Evolutionary conservation across 306 rosid genomes (phyloP).

Genomic region (Cyamopsis tetragonoloba): DNA sequence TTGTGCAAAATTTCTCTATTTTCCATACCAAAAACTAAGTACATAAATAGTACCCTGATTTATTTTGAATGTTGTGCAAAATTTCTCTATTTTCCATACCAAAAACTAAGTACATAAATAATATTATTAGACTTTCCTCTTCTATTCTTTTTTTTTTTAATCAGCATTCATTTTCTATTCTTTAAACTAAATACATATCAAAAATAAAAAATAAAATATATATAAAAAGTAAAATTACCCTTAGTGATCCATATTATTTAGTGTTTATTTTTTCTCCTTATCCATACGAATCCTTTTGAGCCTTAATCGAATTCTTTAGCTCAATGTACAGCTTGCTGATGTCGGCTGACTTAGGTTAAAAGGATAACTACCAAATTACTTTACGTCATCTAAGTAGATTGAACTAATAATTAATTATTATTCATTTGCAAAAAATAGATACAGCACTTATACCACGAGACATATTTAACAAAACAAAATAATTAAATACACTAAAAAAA

Average conservation of each 20-base stretch:
- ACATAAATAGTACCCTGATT: no score
- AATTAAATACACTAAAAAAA: no score
- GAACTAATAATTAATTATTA: neutral
- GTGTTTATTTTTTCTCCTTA: neutral
- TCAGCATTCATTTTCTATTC: no score
- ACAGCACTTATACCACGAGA: neutral
- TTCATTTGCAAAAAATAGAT: neutral
- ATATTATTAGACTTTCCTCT: no score
- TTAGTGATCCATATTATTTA: neutral
- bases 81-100: no score
- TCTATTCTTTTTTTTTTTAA: no score
- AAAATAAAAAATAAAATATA: no score
- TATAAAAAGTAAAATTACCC: neutral
- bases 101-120: no score
- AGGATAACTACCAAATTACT: constrained; percentile 31
- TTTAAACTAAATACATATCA: no score
- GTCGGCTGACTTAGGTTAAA: neutral
- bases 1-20: no score
- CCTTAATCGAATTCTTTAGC: constrained; percentile 1
- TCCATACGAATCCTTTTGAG: neutral
- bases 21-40: no score
- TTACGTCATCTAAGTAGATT: neutral
- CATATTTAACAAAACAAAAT: neutral
- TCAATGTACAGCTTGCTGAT: neutral
- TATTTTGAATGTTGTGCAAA: no score